These are phyloP conservation scores for Lunularia cruciata DNA, from an alignment of 225 moss, liverwort and hornwort species.

Conservation along the genomic window DNA sequence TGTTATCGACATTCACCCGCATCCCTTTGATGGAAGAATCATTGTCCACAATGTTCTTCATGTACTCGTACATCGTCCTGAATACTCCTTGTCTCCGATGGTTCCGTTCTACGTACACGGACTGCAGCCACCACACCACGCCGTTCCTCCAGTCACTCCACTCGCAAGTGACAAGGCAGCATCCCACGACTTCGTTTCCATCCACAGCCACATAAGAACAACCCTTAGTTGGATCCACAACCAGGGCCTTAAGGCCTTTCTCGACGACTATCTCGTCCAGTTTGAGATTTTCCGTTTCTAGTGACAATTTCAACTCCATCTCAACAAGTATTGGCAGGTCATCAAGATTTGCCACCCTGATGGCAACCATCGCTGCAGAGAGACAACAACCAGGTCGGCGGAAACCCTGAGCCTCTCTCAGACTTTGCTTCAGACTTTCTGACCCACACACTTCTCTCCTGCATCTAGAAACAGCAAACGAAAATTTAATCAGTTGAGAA, in stretches of 20 bases:
- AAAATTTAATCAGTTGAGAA: too few relatives aligned
- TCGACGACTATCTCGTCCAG: slow-evolving; percentile 11
- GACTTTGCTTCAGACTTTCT: too few relatives aligned
- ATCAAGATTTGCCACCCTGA: not conserved
- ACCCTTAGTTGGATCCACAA: slow-evolving; percentile 23
- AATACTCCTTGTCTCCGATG: slow-evolving; percentile 35
- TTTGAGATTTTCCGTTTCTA: slow-evolving; percentile 27
- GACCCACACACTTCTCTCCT: too few relatives aligned
- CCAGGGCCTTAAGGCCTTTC: slow-evolving; percentile 26
- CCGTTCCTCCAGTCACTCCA: slow-evolving; percentile 45
- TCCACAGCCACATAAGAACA: slow-evolving; percentile 30
- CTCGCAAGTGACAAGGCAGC: slow-evolving; percentile 32
- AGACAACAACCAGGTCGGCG: too few relatives aligned
- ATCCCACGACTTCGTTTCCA: slow-evolving; percentile 27
- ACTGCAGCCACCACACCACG: slow-evolving; percentile 45
- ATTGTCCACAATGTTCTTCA: slow-evolving; percentile 22
- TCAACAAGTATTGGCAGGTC: slow-evolving; percentile 31
- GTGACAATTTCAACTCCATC: slow-evolving; percentile 21
- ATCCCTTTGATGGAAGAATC: slow-evolving; percentile 32
- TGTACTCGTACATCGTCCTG: slow-evolving; percentile 28
- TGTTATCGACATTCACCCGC: slow-evolving; percentile 18
- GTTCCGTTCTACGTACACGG: slow-evolving; percentile 31
- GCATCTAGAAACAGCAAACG: too few relatives aligned
- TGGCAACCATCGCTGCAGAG: slow-evolving; percentile 8
- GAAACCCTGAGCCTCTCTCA: too few relatives aligned